Conservation (phyloP, 306 rosid species). For the Lathyrus oleraceus region DNA sequence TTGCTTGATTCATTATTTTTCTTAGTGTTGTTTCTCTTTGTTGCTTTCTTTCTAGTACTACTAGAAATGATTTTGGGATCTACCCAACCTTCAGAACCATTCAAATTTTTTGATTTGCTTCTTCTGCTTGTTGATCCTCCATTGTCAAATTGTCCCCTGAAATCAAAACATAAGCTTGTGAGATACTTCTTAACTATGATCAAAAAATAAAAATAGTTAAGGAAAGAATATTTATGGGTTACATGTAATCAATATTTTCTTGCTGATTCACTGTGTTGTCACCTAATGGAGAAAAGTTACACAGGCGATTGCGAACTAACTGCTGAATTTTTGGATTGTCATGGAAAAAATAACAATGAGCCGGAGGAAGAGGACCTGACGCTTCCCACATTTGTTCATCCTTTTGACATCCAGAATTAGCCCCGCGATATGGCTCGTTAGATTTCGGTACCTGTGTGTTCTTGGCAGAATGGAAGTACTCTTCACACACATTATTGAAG, state of each 20-base stretch:
- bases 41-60: constrained; percentile 46
- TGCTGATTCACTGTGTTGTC: constrained; percentile 50
- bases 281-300: constrained; percentile 66
- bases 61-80: constrained; percentile 47
- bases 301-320: constrained; percentile 59
- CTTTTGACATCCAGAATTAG: constrained; percentile 36
- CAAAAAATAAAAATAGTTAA: constrained; percentile 14
- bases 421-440: constrained; percentile 20
- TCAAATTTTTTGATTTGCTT: constrained; percentile 39
- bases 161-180: constrained; percentile 20
- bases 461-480: constrained; percentile 55
- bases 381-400: constrained; percentile 47
- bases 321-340: constrained; percentile 63
- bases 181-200: constrained; percentile 2
- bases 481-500: constrained; percentile 69
- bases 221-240: constrained; percentile 1
- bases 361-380: constrained; percentile 53
- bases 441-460: constrained; percentile 36
- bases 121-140: constrained; percentile 51
- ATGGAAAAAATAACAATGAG: constrained; percentile 75
- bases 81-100: constrained; percentile 58
- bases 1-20: constrained; percentile 40
- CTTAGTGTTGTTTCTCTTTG: constrained; percentile 46
- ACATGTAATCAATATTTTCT: constrained; percentile 80
- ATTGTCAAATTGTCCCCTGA: constrained; percentile 83